phyloP scores from a whole-genome alignment of 2,329 filamentous ascomycete genomes.

The Beauveria bassiana region DNA sequence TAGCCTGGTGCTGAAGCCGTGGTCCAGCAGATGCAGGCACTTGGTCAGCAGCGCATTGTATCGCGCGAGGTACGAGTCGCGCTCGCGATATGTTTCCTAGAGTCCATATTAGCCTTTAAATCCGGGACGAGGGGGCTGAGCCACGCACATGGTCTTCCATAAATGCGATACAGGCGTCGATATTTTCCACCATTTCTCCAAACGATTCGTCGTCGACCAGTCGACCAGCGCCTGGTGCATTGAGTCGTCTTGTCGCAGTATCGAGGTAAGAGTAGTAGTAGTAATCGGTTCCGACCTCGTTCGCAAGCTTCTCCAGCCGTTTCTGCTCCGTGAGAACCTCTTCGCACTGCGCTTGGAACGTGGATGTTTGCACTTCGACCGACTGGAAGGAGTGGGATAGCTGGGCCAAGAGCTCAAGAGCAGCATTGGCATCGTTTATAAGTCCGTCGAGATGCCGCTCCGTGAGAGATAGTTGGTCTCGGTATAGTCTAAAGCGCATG shows the following conservation, averaged over 20 bases:
- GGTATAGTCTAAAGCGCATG: conserved; percentile 53
- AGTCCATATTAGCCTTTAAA: conserved; percentile 12
- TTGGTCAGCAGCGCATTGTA: conserved; percentile 74
- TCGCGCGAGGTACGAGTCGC: conserved; percentile 77
- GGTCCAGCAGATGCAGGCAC: conserved; percentile 53
- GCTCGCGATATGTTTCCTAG: conserved; percentile 76
- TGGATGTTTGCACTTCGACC: conserved; percentile 85
- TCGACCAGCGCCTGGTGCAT: conserved; percentile 81
- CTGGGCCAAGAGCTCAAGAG: conserved; percentile 66
- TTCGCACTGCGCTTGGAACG: conserved; percentile 88
- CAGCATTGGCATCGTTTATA: conserved; percentile 66
- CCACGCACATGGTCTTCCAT: conserved; percentile 73
- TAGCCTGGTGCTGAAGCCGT: conserved; percentile 44
- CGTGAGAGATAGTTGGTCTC: conserved; percentile 72
- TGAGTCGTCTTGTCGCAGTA: conserved; percentile 79
- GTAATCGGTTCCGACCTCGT: conserved; percentile 82
- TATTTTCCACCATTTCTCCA: conserved; percentile 74
- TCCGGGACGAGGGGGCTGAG: neutral
- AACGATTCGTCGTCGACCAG: conserved; percentile 81
- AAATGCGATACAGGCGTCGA: conserved; percentile 87
- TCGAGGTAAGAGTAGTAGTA: conserved; percentile 93
- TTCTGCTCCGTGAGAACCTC: conserved; percentile 76
- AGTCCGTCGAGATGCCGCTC: conserved; percentile 76
- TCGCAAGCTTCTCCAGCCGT: conserved; percentile 68
- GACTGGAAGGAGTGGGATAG: conserved; percentile 80